Evolutionary conservation across 2,329 filamentous ascomycete species (phyloP), one percentile per base, ranked within the genome.

Genomic region (Lasiodiplodia citricola): DNA sequence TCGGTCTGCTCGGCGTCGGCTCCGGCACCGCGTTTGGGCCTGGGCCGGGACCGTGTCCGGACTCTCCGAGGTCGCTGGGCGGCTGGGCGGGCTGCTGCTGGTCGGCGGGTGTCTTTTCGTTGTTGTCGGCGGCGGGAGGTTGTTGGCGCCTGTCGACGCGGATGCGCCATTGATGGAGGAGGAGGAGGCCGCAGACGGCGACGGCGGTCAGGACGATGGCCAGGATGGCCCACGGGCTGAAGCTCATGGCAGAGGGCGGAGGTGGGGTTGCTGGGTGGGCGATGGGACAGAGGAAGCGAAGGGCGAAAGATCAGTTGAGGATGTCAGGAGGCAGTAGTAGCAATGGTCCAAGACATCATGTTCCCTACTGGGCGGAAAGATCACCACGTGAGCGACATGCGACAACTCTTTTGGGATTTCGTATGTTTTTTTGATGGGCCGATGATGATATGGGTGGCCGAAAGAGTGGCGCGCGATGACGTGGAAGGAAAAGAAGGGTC

Each of bases 171-270:
- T 11, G 41, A 14, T 64, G 60, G 18, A 64, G 8, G 60, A 14
- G n/a, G 60, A 52, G 21, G 60, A 64, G 47, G 44, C 25, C 60
- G 60, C 21, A 8, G 60, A 64, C 11, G 47, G n/a, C 38, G 60
- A 52, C 47, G 44, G n/a, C 60, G 60, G 47, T 38, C 31, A 64
- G 60, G 44, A 23, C 44, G 60, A 64, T 52, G 60, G 60, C 60
- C 31, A 64, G 47, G 13, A 64, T 64, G 44, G 60, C 60, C 60
- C 60, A 64, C 6, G 60, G 60, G n/a, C 44, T 52, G 44, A 64
- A 38, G 31, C 14, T 16, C 60, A 64, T 64, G 41, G 28, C 18
- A 6, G 41, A 11, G 5, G 16, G 2, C 13, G 28, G 25, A 50
- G 58, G 10, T 35, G 13, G 28, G 31, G 41, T 28, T 41, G 18